Percentiles rank a stretch among this genome's conserved stretches.
These are phyloP conservation scores for Phalaenopsis hybrid DNA, from an alignment of 116 monocot species.

Conservation along the genomic window DNA sequence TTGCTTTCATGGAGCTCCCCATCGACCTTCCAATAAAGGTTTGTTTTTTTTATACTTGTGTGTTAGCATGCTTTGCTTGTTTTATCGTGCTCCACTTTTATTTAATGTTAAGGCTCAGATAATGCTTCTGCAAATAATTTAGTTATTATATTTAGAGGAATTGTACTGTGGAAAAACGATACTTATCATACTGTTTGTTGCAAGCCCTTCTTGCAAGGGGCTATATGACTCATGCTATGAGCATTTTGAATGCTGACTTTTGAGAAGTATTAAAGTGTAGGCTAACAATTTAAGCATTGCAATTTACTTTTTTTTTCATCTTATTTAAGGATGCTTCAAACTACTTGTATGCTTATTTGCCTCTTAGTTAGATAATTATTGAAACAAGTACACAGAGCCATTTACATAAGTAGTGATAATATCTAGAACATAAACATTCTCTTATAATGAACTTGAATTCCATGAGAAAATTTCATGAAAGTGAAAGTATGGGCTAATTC, in stretches of 20 bases:
- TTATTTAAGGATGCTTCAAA: conserved; percentile 2
- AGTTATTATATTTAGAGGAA: not conserved
- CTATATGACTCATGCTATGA: not conserved
- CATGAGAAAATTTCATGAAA: not conserved
- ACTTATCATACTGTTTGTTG: not conserved
- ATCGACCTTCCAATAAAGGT: conserved; percentile 57
- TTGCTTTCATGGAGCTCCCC: conserved; percentile 37
- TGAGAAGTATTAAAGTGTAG: not conserved
- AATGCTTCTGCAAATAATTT: not conserved
- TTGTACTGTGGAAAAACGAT: not conserved
- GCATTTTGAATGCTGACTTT: not conserved
- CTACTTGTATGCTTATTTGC: not conserved
- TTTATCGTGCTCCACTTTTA: not conserved
- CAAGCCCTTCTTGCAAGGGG: not conserved
- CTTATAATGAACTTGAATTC: not conserved
- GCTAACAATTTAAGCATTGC: not conserved
- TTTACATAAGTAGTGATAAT: not conserved
- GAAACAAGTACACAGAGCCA: not conserved
- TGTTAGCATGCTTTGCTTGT: not conserved
- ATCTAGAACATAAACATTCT: not conserved
- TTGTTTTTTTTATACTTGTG: conserved; percentile 2
- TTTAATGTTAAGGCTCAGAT: not conserved
- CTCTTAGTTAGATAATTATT: not conserved
- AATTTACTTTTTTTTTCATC: not conserved
- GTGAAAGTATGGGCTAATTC: too few species aligned